Evolutionary conservation across 345 rosid genomes (phyloP).

Genomic region (Citrus sp.): DNA sequence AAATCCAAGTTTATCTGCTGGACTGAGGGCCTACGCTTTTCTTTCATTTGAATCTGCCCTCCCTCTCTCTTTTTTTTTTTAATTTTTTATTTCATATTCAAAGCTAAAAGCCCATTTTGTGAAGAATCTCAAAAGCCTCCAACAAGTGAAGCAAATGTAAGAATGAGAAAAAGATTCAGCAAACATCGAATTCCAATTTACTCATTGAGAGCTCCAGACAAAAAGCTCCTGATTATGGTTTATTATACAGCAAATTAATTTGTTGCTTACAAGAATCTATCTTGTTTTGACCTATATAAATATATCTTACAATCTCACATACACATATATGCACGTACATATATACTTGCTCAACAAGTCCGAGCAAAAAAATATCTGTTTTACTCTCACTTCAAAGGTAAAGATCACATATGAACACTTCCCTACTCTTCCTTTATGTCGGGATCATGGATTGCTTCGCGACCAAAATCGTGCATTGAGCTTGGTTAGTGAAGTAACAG

Average conservation of each 20-base stretch:
- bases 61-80: background rate
- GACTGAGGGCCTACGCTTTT: slow-evolving; percentile 17
- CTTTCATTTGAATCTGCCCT: slow-evolving; percentile 3
- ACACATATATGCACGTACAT: background rate
- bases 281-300: background rate
- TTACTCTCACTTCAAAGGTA: slow-evolving; percentile 4
- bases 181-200: too few relatives aligned
- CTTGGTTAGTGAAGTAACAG: slow-evolving; percentile 11
- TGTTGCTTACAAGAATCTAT: too few relatives aligned
- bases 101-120: background rate
- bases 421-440: slow-evolving; percentile 8
- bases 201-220: too few relatives aligned
- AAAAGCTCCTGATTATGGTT: too few relatives aligned
- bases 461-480: background rate
- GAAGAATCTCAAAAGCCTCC: background rate
- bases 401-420: background rate
- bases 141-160: too few relatives aligned
- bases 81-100: background rate
- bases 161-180: too few relatives aligned
- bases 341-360: background rate
- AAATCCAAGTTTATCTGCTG: slow-evolving; percentile 31
- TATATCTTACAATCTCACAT: background rate
- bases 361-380: background rate
- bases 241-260: too few relatives aligned
- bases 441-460: background rate